Conservation (phyloP, 306 rosid species). For the Rosa persica region DNA sequence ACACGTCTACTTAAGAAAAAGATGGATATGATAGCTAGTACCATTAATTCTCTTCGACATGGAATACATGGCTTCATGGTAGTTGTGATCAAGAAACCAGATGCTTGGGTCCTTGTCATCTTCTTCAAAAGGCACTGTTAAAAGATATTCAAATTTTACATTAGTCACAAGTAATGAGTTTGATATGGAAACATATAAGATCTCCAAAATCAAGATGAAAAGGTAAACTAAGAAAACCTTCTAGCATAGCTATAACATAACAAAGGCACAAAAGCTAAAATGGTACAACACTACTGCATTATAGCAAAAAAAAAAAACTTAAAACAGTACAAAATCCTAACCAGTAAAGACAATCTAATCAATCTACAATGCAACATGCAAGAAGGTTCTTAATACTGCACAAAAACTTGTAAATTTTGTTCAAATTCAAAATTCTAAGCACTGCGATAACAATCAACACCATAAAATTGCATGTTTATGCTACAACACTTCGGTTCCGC, state of each 20-base stretch:
- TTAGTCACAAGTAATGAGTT: not conserved
- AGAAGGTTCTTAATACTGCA: not conserved
- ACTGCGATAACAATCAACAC: not conserved
- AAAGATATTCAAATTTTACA: not conserved
- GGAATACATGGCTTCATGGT: conserved; percentile 82
- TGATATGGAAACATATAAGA: not conserved
- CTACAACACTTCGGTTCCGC: not conserved
- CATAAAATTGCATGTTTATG: not conserved
- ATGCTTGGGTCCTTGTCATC: conserved; percentile 85
- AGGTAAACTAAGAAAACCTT: not conserved
- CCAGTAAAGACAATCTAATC: not conserved
- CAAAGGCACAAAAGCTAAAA: not conserved
- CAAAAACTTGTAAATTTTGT: not conserved
- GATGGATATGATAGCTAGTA: not conserved
- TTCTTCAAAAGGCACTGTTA: conserved; percentile 85
- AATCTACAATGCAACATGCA: not conserved
- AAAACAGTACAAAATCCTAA: too few relatives aligned
- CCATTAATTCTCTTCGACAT: conserved; percentile 91
- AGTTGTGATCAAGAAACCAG: conserved; percentile 87
- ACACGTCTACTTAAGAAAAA: not conserved
- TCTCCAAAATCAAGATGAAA: not conserved
- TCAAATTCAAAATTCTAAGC: not conserved
- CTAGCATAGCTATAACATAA: not conserved
- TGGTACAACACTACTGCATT: not conserved
- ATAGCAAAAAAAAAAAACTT: not conserved